Evolutionary conservation across 495 filamentous ascomycete species (phyloP).

Genomic region (Pyrenula aspistea): DNA sequence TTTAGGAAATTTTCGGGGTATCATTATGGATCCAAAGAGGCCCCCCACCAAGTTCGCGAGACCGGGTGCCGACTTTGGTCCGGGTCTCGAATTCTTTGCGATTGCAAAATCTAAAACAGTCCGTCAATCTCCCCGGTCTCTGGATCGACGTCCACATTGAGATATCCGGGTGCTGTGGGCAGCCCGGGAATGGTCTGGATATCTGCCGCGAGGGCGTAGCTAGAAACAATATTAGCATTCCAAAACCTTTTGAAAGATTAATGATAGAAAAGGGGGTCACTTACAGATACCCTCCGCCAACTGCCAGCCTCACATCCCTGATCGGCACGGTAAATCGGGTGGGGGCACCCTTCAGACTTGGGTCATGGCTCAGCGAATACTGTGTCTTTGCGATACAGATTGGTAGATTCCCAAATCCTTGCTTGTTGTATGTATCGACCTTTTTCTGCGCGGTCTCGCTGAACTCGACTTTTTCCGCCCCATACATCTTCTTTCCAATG

Average conservation of each 20-base stretch:
- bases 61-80: too few relatives aligned
- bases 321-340: constrained; percentile 94
- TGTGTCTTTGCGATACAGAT: constrained; percentile 98
- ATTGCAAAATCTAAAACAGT: constrained; percentile 58
- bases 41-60: too few relatives aligned
- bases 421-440: constrained; percentile 84
- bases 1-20: too few relatives aligned
- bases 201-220: constrained; percentile 89
- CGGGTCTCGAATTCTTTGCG: too few relatives aligned
- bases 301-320: constrained; percentile 83
- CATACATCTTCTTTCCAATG: constrained; percentile 90
- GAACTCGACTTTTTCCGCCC: constrained; percentile 82
- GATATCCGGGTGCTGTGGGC: constrained; percentile 88
- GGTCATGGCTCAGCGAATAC: constrained; percentile 92
- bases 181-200: constrained; percentile 97
- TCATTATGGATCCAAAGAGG: too few relatives aligned
- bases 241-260: background rate
- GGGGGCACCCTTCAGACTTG: constrained; percentile 89
- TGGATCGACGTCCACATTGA: constrained; percentile 88
- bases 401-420: constrained; percentile 83
- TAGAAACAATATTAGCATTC: constrained; percentile 17
- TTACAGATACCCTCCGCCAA: constrained; percentile 85
- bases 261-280: constrained; percentile 13
- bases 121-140: constrained; percentile 95
- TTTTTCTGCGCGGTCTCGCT: constrained; percentile 90